phyloP scores from a whole-genome alignment of 129 eudicot genomes.

The Heracleum sosnowskyi region DNA sequence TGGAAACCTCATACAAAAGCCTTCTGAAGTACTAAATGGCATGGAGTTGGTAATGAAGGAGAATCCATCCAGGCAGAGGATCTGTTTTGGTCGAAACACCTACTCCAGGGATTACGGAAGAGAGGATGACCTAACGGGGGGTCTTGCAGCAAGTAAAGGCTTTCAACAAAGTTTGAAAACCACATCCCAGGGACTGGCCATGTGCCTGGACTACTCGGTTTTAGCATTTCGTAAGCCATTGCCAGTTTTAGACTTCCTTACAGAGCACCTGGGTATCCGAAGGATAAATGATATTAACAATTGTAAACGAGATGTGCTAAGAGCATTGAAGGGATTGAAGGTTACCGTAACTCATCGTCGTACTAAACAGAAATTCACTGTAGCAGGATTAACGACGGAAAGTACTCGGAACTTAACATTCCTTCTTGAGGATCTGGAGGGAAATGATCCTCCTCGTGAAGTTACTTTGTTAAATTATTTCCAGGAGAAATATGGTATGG shows the following conservation, averaged over 20 bases:
- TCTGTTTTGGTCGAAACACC: conserved; percentile 36
- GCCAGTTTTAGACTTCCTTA: conserved; percentile 58
- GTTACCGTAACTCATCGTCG: conserved; percentile 61
- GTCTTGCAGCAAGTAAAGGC: conserved; percentile 60
- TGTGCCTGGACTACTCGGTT: conserved; percentile 53
- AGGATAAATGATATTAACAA: conserved; percentile 17
- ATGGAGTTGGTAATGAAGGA: conserved; percentile 64
- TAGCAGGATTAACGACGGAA: conserved; percentile 37
- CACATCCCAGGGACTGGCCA: conserved; percentile 47
- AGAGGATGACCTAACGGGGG: conserved; percentile 37
- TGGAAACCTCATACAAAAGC: conserved; percentile 31
- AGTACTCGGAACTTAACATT: conserved; percentile 29
- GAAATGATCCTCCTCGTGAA: conserved; percentile 19
- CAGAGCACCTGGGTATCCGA: conserved; percentile 32
- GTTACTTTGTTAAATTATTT: conserved; percentile 44
- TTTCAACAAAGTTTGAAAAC: conserved; percentile 53
- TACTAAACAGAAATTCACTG: conserved; percentile 49
- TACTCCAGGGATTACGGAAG: conserved; percentile 26
- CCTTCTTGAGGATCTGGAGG: conserved; percentile 38
- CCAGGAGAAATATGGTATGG: conserved; percentile 35
- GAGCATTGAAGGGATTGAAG: conserved; percentile 42
- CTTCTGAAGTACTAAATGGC: conserved; percentile 57
- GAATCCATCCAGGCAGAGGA: conserved; percentile 40
- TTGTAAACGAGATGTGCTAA: conserved; percentile 14
- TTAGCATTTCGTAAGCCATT: conserved; percentile 53